Evolutionary conservation across 345 rosid species (phyloP), one percentile per base, ranked within the genome.

Genomic region (Euphorbia peplus): DNA sequence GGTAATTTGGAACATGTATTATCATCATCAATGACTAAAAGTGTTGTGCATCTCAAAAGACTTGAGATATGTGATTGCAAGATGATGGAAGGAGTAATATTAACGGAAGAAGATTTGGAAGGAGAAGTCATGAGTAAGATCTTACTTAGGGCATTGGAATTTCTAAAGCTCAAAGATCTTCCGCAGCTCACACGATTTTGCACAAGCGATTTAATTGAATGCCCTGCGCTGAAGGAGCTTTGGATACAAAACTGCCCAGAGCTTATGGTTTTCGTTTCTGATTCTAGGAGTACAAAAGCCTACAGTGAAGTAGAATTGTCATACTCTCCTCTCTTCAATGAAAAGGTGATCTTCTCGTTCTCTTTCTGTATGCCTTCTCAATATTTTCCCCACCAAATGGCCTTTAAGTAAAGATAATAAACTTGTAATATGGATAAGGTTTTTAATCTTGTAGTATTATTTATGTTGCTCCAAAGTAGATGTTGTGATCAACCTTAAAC

Each of bases 41-140:
- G 25, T 6, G 22, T 59, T 26, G 25, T 59, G 63, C 41, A 30
- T 32, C 44, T 32, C 24, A 30, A 30, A 32, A 29, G 37, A 0
- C 70, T 78, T 56, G 24, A 9, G 2, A 52, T 74, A 12, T 0
- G 0, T 0, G 1, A 18, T 5, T 70, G 75, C 10, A 1, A 1
- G 22, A 61, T 13, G 2, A 30, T 78, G 63, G 70, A 78, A 58
- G 13, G 24, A 3, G 24, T 75, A 52, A 60, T 71, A 8, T 5
- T 10, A 0, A 4, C 7, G 8, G 70, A 53, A 24, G 46, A 4
- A 51, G 37, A 6, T 32, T 5, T 30, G 9, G 35, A 8, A 19
- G 70, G 22, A 39, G 55, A 32, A 25, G 15, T 0, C 13, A 47
- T 4, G 62, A 46, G 25, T 0, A 10, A 54, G 6, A 44, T 56